Percentiles rank a stretch among this genome's conserved stretches.
Conservation (phyloP, 202 grass and related monocot genomes). For the Setaria viridis region DNA sequence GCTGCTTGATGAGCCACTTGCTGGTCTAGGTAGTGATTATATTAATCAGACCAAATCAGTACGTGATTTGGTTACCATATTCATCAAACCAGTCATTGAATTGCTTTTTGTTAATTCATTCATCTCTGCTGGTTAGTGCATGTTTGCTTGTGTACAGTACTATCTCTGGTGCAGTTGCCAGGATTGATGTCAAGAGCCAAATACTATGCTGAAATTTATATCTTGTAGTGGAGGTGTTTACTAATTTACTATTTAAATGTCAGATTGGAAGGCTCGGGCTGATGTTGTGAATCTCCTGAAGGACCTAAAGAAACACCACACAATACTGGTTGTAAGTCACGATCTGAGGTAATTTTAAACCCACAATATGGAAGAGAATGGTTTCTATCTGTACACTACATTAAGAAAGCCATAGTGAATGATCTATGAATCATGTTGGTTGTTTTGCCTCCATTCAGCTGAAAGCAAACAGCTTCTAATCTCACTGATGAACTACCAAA, state of each 20-base stretch:
- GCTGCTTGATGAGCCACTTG: slow-evolving; percentile 91
- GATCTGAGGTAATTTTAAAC: slow-evolving; percentile 76
- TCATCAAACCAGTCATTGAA: neutral
- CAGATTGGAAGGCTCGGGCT: slow-evolving; percentile 94
- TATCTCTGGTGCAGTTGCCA: neutral
- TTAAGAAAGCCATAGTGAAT: neutral
- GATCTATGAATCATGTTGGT: neutral
- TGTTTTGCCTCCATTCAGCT: slow-evolving; percentile 30
- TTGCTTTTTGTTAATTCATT: slow-evolving; percentile 19
- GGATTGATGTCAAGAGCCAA: neutral
- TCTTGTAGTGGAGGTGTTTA: neutral
- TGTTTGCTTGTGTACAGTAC: neutral
- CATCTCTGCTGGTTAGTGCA: neutral
- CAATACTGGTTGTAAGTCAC: slow-evolving; percentile 88
- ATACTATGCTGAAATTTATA: slow-evolving; percentile 14
- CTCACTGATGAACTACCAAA: neutral
- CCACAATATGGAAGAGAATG: neutral
- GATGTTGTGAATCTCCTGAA: slow-evolving; percentile 93
- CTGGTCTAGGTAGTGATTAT: slow-evolving; percentile 73
- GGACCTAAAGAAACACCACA: slow-evolving; percentile 77
- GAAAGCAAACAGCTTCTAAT: slow-evolving; percentile 11
- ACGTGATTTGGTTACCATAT: slow-evolving; percentile 36
- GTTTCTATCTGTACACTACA: neutral
- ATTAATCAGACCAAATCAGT: slow-evolving; percentile 32
- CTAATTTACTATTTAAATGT: slow-evolving; percentile 7